phyloP scores from a whole-genome alignment of 2,329 filamentous ascomycete genomes.

The Balansia obtecta region DNA sequence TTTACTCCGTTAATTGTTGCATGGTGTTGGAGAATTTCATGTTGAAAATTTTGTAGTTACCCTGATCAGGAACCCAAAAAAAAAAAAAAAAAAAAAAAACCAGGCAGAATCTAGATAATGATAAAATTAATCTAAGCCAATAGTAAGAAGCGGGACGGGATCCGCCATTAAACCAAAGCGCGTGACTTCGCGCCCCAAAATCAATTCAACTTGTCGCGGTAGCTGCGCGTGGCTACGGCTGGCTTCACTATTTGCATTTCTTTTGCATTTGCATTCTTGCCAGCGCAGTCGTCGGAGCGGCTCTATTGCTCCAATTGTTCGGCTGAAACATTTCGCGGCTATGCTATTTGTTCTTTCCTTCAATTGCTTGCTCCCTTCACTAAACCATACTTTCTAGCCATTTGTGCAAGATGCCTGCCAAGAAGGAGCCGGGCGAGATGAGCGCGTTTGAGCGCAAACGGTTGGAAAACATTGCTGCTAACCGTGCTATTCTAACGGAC shows the following conservation, averaged over 20 bases:
- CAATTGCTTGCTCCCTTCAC: too few relatives aligned
- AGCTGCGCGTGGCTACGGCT: not conserved
- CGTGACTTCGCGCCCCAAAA: constrained; percentile 10
- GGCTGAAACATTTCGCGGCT: not conserved
- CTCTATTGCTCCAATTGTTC: too few relatives aligned
- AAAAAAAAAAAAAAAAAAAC: not conserved
- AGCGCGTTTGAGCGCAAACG: constrained; percentile 81
- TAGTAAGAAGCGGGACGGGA: too few relatives aligned
- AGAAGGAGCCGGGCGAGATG: constrained; percentile 34
- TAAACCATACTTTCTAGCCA: too few relatives aligned
- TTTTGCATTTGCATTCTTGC: not conserved
- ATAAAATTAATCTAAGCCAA: too few relatives aligned
- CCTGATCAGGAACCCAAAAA: not conserved
- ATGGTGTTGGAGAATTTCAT: not conserved
- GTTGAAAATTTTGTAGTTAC: not conserved
- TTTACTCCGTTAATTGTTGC: too few relatives aligned
- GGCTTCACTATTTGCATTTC: not conserved
- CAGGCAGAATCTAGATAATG: not conserved
- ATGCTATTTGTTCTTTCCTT: not conserved
- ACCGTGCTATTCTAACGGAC: constrained; percentile 68
- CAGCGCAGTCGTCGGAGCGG: too few relatives aligned
- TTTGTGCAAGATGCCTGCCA: constrained; percentile 29
- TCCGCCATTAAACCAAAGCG: not conserved
- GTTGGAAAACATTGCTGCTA: constrained; percentile 75
- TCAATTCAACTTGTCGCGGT: constrained; percentile 7